Percentiles rank a stretch among this genome's conserved stretches.
These are phyloP conservation scores for Medicago arabica DNA, from an alignment of 306 rosid genomes.

Conservation along the genomic window DNA sequence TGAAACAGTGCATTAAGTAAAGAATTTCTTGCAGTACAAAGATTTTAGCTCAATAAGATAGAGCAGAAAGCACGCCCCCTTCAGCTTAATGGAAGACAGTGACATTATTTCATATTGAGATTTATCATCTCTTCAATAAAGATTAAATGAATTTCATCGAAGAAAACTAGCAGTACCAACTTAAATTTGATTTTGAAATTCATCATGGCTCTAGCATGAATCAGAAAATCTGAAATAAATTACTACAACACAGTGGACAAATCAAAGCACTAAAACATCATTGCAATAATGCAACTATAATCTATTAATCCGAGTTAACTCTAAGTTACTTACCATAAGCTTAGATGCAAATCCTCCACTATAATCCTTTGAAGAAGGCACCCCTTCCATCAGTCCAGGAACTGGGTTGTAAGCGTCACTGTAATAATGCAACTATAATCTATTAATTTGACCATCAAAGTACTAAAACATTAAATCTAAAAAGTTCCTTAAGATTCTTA, in stretches of 20 bases:
- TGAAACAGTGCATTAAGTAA: no score
- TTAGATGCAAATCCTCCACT: slow-evolving; percentile 92
- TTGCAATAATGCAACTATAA: no score
- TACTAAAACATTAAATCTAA: neutral
- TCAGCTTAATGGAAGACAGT: no score
- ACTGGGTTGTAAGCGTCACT: slow-evolving; percentile 96
- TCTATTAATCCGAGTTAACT: neutral
- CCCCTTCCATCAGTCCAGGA: slow-evolving; percentile 92
- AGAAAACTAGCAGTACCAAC: no score
- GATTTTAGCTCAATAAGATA: no score
- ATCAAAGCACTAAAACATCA: neutral
- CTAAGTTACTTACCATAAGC: slow-evolving; percentile 74
- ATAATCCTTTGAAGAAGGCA: slow-evolving; percentile 89
- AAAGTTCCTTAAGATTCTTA: neutral
- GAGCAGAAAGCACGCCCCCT: no score
- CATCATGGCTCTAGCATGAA: neutral
- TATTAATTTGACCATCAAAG: slow-evolving; percentile 24
- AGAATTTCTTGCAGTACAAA: no score
- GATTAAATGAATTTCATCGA: no score
- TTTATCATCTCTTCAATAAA: no score
- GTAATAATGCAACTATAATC: slow-evolving; percentile 41
- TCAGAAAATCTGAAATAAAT: neutral
- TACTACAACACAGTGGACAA: slow-evolving; percentile 5
- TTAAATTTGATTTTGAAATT: no score
- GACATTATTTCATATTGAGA: no score